Conservation (phyloP, 2,329 filamentous ascomycete genomes). For the Aureobasidium sp. region DNA sequence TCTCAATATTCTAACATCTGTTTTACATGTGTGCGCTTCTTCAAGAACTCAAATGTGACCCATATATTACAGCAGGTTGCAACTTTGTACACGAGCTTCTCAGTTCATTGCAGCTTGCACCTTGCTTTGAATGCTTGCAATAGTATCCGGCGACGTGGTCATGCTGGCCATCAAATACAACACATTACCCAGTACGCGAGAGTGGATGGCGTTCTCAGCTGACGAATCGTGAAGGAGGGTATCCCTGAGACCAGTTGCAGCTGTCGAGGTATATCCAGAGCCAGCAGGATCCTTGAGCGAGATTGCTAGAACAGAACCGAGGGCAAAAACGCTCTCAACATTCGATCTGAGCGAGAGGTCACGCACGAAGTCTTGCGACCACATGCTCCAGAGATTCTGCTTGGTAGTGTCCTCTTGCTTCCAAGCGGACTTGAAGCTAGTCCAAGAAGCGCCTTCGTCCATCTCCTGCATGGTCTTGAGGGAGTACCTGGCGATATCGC, state of each 20-base stretch:
- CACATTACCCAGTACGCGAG: conserved; percentile 54
- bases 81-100: background rate
- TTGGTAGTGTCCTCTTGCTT: background rate
- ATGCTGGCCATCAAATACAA: conserved; percentile 55
- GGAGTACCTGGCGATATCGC: conserved; percentile 65
- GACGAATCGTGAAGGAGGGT: conserved; percentile 34
- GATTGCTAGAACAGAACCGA: conserved; percentile 70
- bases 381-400: conserved; percentile 58
- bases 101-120: conserved; percentile 30
- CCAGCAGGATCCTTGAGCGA: conserved; percentile 44
- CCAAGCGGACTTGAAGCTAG: conserved; percentile 48
- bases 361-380: conserved; percentile 55
- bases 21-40: background rate
- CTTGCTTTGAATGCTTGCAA: conserved; percentile 35
- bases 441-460: conserved; percentile 52
- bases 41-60: background rate
- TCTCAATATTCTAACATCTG: background rate
- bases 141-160: conserved; percentile 38
- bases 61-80: background rate
- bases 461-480: conserved; percentile 54
- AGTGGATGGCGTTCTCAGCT: conserved; percentile 44
- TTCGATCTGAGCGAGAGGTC: conserved; percentile 49
- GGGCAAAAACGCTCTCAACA: conserved; percentile 61
- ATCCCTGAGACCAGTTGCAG: conserved; percentile 47
- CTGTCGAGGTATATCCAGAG: conserved; percentile 49